Evolutionary conservation across 768 basidiomycete genomes (phyloP), one percentile per base, ranked within the genome.

Genomic region (Aureoboletus auriporus): DNA sequence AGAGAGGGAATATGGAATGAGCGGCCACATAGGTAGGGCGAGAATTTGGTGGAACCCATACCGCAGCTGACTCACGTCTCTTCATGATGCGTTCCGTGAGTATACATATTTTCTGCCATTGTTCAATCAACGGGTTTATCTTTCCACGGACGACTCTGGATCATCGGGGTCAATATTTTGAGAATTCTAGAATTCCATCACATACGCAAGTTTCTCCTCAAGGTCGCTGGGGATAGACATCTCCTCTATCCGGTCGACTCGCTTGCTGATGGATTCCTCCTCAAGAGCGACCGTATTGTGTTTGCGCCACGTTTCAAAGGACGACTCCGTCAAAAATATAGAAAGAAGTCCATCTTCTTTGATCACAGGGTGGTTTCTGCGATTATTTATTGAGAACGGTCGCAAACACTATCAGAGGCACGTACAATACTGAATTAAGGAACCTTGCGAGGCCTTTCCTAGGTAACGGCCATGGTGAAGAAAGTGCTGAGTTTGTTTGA

Each of bases 221-320:
- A 97, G 74, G 67, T 97, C 93, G 50, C 87, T 83, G 4, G 95
- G 95, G 45, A 97, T 92, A 10, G 82, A 74, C 89, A 94, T 92
- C 68, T 96, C 92, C 61, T 95, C 91, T 13, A 85, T 72, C 41
- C 78, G 75, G 56, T 91, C 90, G 8, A 93, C 75, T 23, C 84
- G 80, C 59, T 89, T 90, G 52, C 83, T 84, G 0, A 72, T 70
- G 0, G 90, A 89, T 64, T 97, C 95, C 69, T 97, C 95, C 27
- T 95, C 93, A 44, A 92, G 70, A 4, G 85, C 83, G 9, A 95
- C 75, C 0, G 77, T 57, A 1, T 83, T 77, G 39, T 86, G 77
- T 63, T 93, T 95, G 39, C 92, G 77, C 93, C 93, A 96, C 38
- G 73, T 69, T 60, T 97, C 90, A 53, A 97, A 86, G 16, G 89